These are phyloP conservation scores for Zelopaecilomyces penicillatus DNA, from an alignment of 2,329 filamentous ascomycete genomes.

Conservation along the genomic window DNA sequence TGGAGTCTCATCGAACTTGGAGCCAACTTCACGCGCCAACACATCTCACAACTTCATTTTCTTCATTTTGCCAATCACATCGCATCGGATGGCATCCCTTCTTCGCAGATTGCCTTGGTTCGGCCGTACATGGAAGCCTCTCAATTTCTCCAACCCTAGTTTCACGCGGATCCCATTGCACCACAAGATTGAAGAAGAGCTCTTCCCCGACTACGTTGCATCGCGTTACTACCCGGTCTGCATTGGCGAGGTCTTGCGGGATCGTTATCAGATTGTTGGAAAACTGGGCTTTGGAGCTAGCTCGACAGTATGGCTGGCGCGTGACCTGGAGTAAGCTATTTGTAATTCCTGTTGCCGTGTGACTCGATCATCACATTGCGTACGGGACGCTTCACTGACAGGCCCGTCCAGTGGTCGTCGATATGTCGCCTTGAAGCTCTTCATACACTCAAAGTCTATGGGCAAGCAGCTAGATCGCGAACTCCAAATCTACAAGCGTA, in stretches of 20 bases:
- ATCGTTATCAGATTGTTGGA: conserved; percentile 29
- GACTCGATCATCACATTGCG: too few relatives aligned
- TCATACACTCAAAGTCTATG: too few relatives aligned
- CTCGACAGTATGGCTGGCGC: conserved; percentile 34
- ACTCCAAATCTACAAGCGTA: too few relatives aligned
- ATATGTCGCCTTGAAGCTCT: too few relatives aligned
- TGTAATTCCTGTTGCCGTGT: not conserved
- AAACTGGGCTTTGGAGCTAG: conserved; percentile 33
- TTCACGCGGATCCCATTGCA: conserved; percentile 2
- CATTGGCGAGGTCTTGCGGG: conserved; percentile 16
- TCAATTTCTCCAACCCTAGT: conserved; percentile 11
- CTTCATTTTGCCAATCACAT: too few relatives aligned
- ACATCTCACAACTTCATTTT: too few relatives aligned
- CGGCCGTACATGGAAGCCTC: conserved; percentile 1
- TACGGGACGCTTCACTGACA: too few relatives aligned
- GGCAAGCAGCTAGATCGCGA: too few relatives aligned
- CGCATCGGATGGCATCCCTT: not conserved
- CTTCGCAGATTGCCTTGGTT: conserved; percentile 8
- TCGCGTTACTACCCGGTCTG: conserved; percentile 16
- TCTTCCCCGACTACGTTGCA: conserved; percentile 12
- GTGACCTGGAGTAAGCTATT: conserved; percentile 18
- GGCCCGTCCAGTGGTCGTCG: too few relatives aligned
- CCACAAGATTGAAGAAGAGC: conserved; percentile 15
- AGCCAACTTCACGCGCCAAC: too few relatives aligned
- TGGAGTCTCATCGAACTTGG: too few relatives aligned